Evolutionary conservation across 768 basidiomycete species (phyloP).

Genomic region (Boletus rex-veris): DNA sequence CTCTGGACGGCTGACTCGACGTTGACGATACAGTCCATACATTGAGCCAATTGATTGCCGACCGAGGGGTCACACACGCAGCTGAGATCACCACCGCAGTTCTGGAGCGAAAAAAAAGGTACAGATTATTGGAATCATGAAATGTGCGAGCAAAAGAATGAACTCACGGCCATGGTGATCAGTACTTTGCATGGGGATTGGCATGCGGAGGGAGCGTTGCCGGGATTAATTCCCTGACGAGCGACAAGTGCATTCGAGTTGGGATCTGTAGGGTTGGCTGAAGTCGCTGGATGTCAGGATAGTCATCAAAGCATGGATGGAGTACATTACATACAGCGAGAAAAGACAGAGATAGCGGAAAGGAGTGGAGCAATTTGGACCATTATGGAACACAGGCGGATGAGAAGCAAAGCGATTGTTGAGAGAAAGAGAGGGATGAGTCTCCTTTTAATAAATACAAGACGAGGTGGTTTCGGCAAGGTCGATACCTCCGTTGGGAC

Average conservation of each 20-base stretch:
- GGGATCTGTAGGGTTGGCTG: background rate
- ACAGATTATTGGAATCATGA: background rate
- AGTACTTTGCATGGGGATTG: slow-evolving; percentile 22
- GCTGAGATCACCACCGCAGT: slow-evolving; percentile 1
- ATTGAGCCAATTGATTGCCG: slow-evolving; percentile 12
- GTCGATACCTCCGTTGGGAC: background rate
- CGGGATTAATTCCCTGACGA: slow-evolving; percentile 17
- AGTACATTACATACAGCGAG: slow-evolving; percentile 8
- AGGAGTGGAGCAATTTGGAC: slow-evolving; percentile 22
- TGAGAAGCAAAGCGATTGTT: background rate
- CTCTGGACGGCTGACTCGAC: background rate
- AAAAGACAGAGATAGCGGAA: slow-evolving; percentile 5
- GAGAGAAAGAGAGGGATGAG: background rate
- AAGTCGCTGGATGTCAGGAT: background rate
- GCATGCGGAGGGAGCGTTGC: slow-evolving; percentile 15
- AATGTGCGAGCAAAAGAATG: background rate
- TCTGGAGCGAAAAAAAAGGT: background rate
- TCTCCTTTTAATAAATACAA: slow-evolving; percentile 4
- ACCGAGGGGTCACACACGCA: slow-evolving; percentile 15
- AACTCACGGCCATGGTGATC: slow-evolving; percentile 16
- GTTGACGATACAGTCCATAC: slow-evolving; percentile 20
- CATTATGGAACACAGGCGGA: slow-evolving; percentile 6
- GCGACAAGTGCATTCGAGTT: slow-evolving; percentile 11
- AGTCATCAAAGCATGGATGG: background rate
- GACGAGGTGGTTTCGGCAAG: background rate